These are phyloP conservation scores for Leccinum fibrillosum DNA, from an alignment of 768 basidiomycete species.

Conservation along the genomic window DNA sequence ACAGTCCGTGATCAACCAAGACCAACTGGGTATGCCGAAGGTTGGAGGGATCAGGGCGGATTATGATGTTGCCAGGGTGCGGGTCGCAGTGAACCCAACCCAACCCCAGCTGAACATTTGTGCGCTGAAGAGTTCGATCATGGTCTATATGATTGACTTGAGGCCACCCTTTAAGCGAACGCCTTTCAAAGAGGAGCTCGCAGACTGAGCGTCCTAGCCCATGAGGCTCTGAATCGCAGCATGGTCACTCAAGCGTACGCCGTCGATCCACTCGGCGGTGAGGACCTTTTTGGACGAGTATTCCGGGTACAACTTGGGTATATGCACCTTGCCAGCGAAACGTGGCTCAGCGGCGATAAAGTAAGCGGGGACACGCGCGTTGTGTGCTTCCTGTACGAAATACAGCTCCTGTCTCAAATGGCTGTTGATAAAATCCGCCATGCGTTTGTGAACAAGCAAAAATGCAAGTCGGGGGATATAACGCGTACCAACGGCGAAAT, in stretches of 20 bases:
- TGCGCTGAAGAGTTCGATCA: constrained; percentile 83
- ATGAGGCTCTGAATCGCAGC: too few relatives aligned
- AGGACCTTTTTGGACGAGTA: too few relatives aligned
- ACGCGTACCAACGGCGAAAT: constrained; percentile 67
- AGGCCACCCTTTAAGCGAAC: too few relatives aligned
- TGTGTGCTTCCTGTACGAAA: constrained; percentile 75
- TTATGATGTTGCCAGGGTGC: constrained; percentile 76
- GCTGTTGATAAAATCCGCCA: constrained; percentile 71
- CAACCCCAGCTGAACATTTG: constrained; percentile 93
- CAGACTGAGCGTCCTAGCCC: too few relatives aligned
- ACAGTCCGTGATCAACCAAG: too few relatives aligned
- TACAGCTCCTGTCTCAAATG: constrained; percentile 84
- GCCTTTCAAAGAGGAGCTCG: too few relatives aligned
- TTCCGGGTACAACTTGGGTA: constrained; percentile 35
- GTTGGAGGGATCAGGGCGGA: constrained; percentile 37
- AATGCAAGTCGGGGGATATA: neutral
- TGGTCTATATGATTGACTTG: constrained; percentile 72
- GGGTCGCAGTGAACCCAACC: constrained; percentile 81
- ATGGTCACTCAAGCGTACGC: too few relatives aligned
- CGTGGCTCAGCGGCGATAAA: constrained; percentile 69
- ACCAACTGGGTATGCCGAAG: too few relatives aligned
- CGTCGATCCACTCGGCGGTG: too few relatives aligned
- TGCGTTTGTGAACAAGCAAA: neutral
- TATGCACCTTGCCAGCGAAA: constrained; percentile 67
- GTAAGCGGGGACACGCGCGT: constrained; percentile 66